Base-by-base conservation (phyloP, 257 asterid genomes). In the Craterostigma plantagineum region DNA sequence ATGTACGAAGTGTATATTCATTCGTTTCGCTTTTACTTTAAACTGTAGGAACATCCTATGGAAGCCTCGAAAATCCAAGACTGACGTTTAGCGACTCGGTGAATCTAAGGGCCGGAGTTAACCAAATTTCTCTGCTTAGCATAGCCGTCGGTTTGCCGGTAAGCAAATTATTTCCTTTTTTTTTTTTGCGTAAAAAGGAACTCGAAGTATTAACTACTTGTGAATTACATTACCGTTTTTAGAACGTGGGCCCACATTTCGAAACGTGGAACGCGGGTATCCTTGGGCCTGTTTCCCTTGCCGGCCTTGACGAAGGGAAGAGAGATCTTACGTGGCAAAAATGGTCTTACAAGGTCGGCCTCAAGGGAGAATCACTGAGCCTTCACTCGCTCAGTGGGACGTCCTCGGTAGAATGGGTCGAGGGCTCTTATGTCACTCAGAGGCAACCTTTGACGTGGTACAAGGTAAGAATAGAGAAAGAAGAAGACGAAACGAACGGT, bases 71-170 rank as follows among this genome's bases (percentile, higher is more conserved):
- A 58, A 53, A 75, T 56, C 99, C 99, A 16, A 77, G 65, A 57
- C 59, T 90, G 14, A 79, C 90, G 52, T 90, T 83, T 68, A 79
- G 80, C 9, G 59, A 69, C 47, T 69, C 73, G 1, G 85, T 90
- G 55, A 71, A 78, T 68, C 74, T 90, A 48, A 71, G 70, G 65
- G 81, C 84, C 13, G 99, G 99, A 58, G 72, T 80, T 12, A 90
- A 90, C 76, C 72, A 62, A 60, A 90, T 90, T 41, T 67, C 95
- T 30, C 78, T 90, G 17, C 81, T 90, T n/a, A 90, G 99, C 76
- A 90, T 90, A 49, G 78, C 99, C 36, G 99, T 90, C 61, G 99
- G 99, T 54, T 85, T 90, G 45, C 99, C 94, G 62, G 96, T 90
- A 53, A n/a, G 82, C 57, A n/a, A n/a, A n/a, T n/a, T n/a, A n/a